Percentiles rank a stretch among this genome's conserved stretches.
phyloP scores from a whole-genome alignment of 495 filamentous ascomycete species.

The Paragyromitra xinjiangensis region DNA sequence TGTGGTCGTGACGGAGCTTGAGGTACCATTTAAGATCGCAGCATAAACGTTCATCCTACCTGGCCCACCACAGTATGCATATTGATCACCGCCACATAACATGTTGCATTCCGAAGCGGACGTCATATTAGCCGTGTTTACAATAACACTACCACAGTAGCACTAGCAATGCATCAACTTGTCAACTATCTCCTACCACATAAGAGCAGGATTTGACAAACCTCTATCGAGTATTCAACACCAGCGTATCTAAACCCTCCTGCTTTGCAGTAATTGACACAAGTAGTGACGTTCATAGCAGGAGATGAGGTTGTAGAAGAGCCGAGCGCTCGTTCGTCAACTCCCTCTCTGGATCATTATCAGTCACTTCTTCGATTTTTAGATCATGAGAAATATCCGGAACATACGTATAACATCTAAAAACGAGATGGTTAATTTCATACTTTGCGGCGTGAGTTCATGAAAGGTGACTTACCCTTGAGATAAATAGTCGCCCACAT shows the following conservation, averaged over 20 bases:
- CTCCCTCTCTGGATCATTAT: slow-evolving; percentile 64
- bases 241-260: slow-evolving; percentile 63
- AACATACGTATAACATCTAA: slow-evolving; percentile 38
- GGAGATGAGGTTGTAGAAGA: slow-evolving; percentile 53
- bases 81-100: slow-evolving; percentile 43
- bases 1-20: background rate
- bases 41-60: slow-evolving; percentile 32
- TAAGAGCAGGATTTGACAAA: background rate
- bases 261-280: slow-evolving; percentile 61
- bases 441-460: background rate
- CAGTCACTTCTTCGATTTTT: background rate
- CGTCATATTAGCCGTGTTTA: slow-evolving; percentile 31
- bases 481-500: slow-evolving; percentile 25
- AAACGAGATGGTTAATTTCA: slow-evolving; percentile 1
- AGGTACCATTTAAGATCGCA: background rate
- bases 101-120: slow-evolving; percentile 40
- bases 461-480: slow-evolving; percentile 59
- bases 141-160: slow-evolving; percentile 57
- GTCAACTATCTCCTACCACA: background rate
- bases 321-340: slow-evolving; percentile 61
- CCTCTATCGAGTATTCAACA: slow-evolving; percentile 50
- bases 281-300: slow-evolving; percentile 60
- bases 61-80: slow-evolving; percentile 40
- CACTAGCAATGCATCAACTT: slow-evolving; percentile 30
- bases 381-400: background rate